phyloP scores from a whole-genome alignment of 176 grass and related monocot species.

The Cenchrus purpureus region DNA sequence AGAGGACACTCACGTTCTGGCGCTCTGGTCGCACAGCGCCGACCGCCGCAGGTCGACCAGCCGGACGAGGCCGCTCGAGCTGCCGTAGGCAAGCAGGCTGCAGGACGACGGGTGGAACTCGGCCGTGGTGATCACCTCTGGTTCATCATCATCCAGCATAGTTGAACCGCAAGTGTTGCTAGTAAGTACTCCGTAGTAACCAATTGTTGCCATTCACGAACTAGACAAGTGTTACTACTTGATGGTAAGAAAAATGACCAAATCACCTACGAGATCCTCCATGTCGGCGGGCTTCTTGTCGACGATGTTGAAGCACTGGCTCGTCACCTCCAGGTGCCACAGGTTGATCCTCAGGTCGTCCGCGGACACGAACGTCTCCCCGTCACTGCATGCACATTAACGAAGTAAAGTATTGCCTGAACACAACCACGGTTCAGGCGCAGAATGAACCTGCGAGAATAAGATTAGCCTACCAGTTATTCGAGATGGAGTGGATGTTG shows the following conservation, averaged over 20 bases:
- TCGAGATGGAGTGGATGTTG: constrained; percentile 63
- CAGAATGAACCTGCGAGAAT: not conserved
- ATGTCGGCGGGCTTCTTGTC: constrained; percentile 54
- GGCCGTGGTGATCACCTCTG: constrained; percentile 77
- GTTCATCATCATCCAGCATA: not conserved
- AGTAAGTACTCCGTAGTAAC: no score
- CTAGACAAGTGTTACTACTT: no score
- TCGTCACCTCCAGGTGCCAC: constrained; percentile 57
- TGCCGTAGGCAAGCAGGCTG: constrained; percentile 62
- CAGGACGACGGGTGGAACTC: constrained; percentile 70
- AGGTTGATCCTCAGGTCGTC: constrained; percentile 69
- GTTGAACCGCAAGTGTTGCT: no score
- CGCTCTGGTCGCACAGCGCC: constrained; percentile 62
- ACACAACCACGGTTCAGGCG: not conserved
- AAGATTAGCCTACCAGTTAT: constrained; percentile 43
- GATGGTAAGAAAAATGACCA: constrained; percentile 15
- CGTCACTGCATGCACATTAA: constrained; percentile 41
- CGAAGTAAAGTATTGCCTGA: not conserved
- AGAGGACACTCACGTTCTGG: constrained; percentile 36
- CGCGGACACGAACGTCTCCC: constrained; percentile 66
- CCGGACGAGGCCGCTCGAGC: constrained; percentile 64
- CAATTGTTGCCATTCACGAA: not conserved
- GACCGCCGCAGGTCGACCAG: constrained; percentile 71
- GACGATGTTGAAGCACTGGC: constrained; percentile 62
- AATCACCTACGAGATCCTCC: constrained; percentile 79